These are phyloP conservation scores for Colletotrichum costaricense DNA, from an alignment of 2,329 filamentous ascomycete genomes.

Conservation along the genomic window DNA sequence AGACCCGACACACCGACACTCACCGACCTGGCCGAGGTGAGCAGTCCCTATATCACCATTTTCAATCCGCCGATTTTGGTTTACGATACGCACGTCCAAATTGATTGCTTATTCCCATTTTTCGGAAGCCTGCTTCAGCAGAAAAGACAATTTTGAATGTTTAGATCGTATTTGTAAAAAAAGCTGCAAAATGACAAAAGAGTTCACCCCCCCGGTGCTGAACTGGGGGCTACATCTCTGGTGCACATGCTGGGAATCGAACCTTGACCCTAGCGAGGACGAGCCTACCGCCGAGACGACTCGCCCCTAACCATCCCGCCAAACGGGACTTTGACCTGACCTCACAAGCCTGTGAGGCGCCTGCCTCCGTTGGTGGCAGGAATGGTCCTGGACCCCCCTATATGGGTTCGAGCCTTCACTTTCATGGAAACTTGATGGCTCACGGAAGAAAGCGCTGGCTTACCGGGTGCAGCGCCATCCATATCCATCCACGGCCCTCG, in stretches of 20 bases:
- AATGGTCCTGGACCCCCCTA: neutral
- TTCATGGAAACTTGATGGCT: neutral
- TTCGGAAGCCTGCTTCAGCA: fast-evolving
- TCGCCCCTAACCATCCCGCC: neutral
- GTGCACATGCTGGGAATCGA: neutral
- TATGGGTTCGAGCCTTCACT: neutral
- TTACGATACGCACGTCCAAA: neutral
- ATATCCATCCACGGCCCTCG: neutral
- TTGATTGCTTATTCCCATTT: neutral
- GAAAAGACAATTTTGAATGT: fast-evolving
- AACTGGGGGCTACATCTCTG: neutral
- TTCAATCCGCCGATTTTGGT: neutral
- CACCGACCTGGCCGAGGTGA: neutral
- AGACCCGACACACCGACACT: neutral
- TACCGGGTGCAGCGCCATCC: neutral
- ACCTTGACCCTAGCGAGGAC: neutral
- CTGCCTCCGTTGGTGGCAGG: constrained; percentile 4
- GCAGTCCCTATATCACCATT: neutral
- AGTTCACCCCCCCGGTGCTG: neutral
- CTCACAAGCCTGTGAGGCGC: constrained; percentile 6
- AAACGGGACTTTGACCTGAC: constrained; percentile 13
- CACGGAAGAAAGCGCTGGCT: neutral
- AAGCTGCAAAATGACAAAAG: neutral
- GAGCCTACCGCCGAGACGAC: neutral
- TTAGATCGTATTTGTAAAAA: neutral